Conservation (phyloP, 768 basidiomycete genomes). For the Tulasnella sp. region DNA sequence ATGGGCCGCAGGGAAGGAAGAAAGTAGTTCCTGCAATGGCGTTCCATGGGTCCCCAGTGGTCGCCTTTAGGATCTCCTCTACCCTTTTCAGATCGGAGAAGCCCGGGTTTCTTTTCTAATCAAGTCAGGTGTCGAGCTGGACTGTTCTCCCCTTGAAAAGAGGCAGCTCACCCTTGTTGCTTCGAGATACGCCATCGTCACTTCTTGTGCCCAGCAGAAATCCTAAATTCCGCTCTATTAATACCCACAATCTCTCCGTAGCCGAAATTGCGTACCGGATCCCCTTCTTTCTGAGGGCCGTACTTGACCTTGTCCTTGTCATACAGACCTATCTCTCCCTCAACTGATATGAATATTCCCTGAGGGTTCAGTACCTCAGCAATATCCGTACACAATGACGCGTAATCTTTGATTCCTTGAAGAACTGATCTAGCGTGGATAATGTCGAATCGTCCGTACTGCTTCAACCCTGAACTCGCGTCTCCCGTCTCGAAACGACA, state of each 20-base stretch:
- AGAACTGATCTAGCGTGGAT: conserved; percentile 8
- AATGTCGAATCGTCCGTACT: neutral
- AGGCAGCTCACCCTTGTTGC: neutral
- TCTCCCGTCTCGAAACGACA: conserved; percentile 16
- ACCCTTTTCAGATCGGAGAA: neutral
- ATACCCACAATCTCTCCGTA: neutral
- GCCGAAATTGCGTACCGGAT: neutral
- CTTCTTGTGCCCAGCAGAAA: neutral
- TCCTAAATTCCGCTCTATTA: neutral
- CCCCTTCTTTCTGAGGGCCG: neutral
- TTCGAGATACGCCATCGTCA: neutral
- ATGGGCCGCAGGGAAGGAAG: neutral
- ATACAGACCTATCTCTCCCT: neutral
- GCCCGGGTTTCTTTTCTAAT: neutral
- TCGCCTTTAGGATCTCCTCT: neutral
- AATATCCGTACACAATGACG: neutral
- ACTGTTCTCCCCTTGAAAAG: neutral
- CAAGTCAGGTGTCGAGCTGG: neutral
- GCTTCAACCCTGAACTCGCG: neutral
- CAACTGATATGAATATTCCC: conserved; percentile 16
- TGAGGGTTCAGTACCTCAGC: neutral
- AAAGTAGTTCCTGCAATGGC: neutral
- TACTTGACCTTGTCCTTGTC: conserved; percentile 2
- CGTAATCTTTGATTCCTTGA: conserved; percentile 13
- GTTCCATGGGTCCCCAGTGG: neutral